phyloP scores from a whole-genome alignment of 805 yeast genomes.

The Candida insectorum region DNA sequence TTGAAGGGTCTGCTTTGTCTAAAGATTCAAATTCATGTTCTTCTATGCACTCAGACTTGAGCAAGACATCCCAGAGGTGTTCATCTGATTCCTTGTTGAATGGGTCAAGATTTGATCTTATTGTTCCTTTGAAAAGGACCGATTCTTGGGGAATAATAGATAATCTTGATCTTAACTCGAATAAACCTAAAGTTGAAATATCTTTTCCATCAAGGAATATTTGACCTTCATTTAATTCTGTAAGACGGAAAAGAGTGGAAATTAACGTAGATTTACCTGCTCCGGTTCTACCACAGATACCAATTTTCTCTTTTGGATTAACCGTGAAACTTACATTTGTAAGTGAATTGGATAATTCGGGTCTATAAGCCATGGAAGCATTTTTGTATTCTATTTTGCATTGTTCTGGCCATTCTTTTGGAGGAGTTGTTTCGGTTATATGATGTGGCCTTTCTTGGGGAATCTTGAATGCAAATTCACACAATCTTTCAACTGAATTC shows the following conservation, averaged over 20 bases:
- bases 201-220: conserved; percentile 59
- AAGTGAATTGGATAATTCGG: conserved; percentile 56
- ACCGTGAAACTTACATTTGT: conserved; percentile 43
- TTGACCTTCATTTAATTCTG: conserved; percentile 48
- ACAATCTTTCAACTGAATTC: conserved; percentile 38
- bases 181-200: conserved; percentile 48
- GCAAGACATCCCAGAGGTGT: conserved; percentile 53
- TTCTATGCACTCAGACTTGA: conserved; percentile 42
- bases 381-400: conserved; percentile 48
- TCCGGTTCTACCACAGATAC: conserved; percentile 88
- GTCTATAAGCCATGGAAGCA: conserved; percentile 54
- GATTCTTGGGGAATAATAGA: conserved; percentile 75
- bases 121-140: conserved; percentile 56
- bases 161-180: conserved; percentile 51
- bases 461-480: conserved; percentile 49
- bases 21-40: conserved; percentile 12
- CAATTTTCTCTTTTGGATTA: conserved; percentile 63
- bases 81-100: conserved; percentile 49
- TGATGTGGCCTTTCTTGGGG: conserved; percentile 66
- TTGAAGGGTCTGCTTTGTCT: conserved; percentile 11
- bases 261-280: conserved; percentile 75
- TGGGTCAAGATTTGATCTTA: conserved; percentile 62
- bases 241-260: conserved; percentile 56
- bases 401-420: conserved; percentile 46
- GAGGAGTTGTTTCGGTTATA: conserved; percentile 38